Conservation (phyloP, 2,329 filamentous ascomycete species). For the Periconia sp. region DNA sequence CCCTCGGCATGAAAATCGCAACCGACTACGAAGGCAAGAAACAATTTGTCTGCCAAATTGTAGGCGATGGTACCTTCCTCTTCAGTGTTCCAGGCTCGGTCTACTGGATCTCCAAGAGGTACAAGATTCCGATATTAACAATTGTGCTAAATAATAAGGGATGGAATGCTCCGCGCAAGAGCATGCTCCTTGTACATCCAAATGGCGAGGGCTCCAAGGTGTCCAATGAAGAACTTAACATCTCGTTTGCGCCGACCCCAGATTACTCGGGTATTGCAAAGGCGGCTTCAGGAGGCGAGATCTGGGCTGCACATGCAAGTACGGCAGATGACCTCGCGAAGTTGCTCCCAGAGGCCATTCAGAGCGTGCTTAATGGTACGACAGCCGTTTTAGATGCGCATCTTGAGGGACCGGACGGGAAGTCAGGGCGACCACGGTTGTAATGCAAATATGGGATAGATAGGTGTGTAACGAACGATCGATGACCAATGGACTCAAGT, state of each 20-base stretch:
- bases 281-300: slow-evolving; percentile 66
- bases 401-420: slow-evolving; percentile 62
- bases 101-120: slow-evolving; percentile 72
- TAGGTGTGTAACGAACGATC: no score
- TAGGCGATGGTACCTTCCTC: slow-evolving; percentile 71
- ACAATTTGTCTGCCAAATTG: slow-evolving; percentile 55
- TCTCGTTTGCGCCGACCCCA: slow-evolving; percentile 69
- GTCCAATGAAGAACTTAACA: slow-evolving; percentile 69
- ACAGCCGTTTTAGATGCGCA: slow-evolving; percentile 69
- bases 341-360: slow-evolving; percentile 63
- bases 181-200: slow-evolving; percentile 69
- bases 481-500: no score
- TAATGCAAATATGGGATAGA: no score
- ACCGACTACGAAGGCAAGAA: slow-evolving; percentile 56
- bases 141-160: slow-evolving; percentile 74
- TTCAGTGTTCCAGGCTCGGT: slow-evolving; percentile 70
- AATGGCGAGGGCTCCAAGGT: slow-evolving; percentile 66
- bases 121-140: slow-evolving; percentile 69
- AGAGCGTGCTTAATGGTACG: slow-evolving; percentile 61
- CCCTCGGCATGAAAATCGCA: slow-evolving; percentile 78
- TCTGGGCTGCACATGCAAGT: slow-evolving; percentile 66
- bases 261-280: slow-evolving; percentile 73
- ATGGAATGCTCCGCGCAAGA: slow-evolving; percentile 70
- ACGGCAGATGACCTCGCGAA: slow-evolving; percentile 62
- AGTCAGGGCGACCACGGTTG: no score